These are phyloP conservation scores for Psophocarpus tetragonolobus DNA, from an alignment of 306 rosid species.

Conservation along the genomic window DNA sequence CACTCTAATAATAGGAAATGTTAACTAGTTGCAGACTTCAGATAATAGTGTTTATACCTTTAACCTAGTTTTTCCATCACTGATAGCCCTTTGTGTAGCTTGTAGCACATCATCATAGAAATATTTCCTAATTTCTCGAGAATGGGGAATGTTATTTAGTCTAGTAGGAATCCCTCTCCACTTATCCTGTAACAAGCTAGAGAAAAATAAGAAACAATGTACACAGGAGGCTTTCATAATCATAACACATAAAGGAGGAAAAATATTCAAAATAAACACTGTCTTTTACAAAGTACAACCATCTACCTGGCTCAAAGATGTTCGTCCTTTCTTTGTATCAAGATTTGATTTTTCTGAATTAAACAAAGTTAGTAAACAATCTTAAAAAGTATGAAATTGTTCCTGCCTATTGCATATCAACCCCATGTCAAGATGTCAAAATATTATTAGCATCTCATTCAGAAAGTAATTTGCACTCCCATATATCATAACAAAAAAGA, in stretches of 20 bases:
- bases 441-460: not conserved
- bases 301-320: conserved; percentile 54
- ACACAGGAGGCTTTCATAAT: conserved; percentile 25
- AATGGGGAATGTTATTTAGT: conserved; percentile 91
- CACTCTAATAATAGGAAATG: conserved; percentile 5
- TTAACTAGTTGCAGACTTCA: not conserved
- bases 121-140: conserved; percentile 86
- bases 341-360: conserved; percentile 55
- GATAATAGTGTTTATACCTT: conserved; percentile 47
- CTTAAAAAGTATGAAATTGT: not conserved
- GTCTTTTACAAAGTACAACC: conserved; percentile 25
- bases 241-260: conserved; percentile 4
- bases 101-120: conserved; percentile 81
- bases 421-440: conserved; percentile 7
- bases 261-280: not conserved
- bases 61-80: conserved; percentile 70
- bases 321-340: conserved; percentile 41
- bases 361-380: conserved; percentile 18
- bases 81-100: conserved; percentile 76
- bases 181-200: conserved; percentile 66
- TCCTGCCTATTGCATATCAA: conserved; percentile 7
- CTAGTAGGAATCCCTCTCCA: conserved; percentile 98
- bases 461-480: not conserved
- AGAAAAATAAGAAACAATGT: conserved; percentile 45
- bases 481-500: not conserved